Conservation (phyloP, 2,329 filamentous ascomycete genomes). For the Camptophora hylomeconis region DNA sequence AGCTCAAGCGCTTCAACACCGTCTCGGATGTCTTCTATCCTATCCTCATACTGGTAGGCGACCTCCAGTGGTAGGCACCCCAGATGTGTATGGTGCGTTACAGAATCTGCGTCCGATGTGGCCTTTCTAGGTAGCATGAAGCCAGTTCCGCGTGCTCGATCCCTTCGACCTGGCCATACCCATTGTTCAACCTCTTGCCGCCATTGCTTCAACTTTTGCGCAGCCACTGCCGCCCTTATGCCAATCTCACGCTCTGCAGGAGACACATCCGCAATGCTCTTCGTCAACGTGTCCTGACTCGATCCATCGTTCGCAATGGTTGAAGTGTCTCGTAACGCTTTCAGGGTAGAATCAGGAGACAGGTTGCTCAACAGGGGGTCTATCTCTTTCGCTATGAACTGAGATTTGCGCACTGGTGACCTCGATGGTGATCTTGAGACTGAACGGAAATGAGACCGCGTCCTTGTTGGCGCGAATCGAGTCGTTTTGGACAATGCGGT, state of each 20-base stretch:
- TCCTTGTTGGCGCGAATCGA: slow-evolving; percentile 11
- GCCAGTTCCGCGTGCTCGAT: slow-evolving; percentile 27
- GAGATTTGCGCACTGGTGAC: slow-evolving; percentile 25
- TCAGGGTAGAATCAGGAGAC: slow-evolving; percentile 40
- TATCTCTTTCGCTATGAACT: slow-evolving; percentile 25
- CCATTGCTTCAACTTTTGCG: slow-evolving; percentile 46
- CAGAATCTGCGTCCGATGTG: slow-evolving; percentile 10
- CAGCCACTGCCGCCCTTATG: slow-evolving; percentile 44
- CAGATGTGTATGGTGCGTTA: too few relatives aligned
- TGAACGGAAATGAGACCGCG: slow-evolving; percentile 12
- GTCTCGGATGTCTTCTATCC: slow-evolving; percentile 58
- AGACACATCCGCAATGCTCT: slow-evolving; percentile 43
- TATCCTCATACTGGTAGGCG: slow-evolving; percentile 55
- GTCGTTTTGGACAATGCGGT: slow-evolving; percentile 7
- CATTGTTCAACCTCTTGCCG: slow-evolving; percentile 45
- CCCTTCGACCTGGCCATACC: slow-evolving; percentile 38
- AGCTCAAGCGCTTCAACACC: slow-evolving; percentile 30
- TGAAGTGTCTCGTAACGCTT: slow-evolving; percentile 33
- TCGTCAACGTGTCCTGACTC: slow-evolving; percentile 28
- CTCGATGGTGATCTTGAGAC: slow-evolving; percentile 25
- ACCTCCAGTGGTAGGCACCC: slow-evolving; percentile 57
- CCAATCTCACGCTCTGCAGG: slow-evolving; percentile 45
- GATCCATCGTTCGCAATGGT: slow-evolving; percentile 26
- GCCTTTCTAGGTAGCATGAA: slow-evolving; percentile 22
- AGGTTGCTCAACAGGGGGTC: slow-evolving; percentile 39